Percentiles rank a stretch among this genome's conserved stretches.
Conservation (phyloP, 2,329 filamentous ascomycete genomes). For the Phaeosphaeria sp. region DNA sequence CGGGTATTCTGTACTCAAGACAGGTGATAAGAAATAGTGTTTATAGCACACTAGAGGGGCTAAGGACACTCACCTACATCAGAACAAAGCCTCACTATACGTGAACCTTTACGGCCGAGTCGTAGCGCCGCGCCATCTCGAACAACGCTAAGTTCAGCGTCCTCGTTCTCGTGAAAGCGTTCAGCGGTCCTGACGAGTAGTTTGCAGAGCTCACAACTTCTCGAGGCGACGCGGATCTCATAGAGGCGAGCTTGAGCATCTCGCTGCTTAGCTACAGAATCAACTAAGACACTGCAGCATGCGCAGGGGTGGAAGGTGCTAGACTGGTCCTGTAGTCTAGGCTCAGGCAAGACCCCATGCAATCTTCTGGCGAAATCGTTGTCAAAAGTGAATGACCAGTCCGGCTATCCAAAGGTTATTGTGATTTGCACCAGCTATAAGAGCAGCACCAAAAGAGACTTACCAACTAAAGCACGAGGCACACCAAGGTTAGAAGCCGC, state of each 20-base stretch:
- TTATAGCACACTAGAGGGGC: conserved; percentile 4
- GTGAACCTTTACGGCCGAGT: background rate
- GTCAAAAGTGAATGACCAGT: conserved; percentile 12
- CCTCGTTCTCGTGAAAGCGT: conserved; percentile 5
- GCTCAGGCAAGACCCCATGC: conserved; percentile 2
- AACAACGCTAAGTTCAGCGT: conserved; percentile 7
- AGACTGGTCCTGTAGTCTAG: conserved; percentile 5
- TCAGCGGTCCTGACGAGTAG: conserved; percentile 3
- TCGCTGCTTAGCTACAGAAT: conserved; percentile 4
- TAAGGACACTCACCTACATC: background rate
- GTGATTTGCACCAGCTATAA: conserved; percentile 3
- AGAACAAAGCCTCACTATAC: background rate
- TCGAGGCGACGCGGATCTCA: conserved; percentile 8
- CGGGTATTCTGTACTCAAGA: conserved; percentile 11
- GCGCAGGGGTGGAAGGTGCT: conserved; percentile 4
- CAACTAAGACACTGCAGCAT: conserved; percentile 9
- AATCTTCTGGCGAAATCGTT: conserved; percentile 13
- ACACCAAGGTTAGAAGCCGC: conserved; percentile 5
- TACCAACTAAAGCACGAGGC: conserved; percentile 1
- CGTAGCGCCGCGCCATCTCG: conserved; percentile 2
- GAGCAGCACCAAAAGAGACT: background rate
- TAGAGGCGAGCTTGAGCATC: conserved; percentile 7
- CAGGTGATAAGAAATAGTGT: conserved; percentile 9
- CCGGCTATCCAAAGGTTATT: conserved; percentile 10
- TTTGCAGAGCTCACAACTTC: conserved; percentile 12